Percentiles rank a stretch among this genome's conserved stretches.
Evolutionary conservation across 352 stramenopile species (phyloP).

Genomic region (Phytophthora europaea): DNA sequence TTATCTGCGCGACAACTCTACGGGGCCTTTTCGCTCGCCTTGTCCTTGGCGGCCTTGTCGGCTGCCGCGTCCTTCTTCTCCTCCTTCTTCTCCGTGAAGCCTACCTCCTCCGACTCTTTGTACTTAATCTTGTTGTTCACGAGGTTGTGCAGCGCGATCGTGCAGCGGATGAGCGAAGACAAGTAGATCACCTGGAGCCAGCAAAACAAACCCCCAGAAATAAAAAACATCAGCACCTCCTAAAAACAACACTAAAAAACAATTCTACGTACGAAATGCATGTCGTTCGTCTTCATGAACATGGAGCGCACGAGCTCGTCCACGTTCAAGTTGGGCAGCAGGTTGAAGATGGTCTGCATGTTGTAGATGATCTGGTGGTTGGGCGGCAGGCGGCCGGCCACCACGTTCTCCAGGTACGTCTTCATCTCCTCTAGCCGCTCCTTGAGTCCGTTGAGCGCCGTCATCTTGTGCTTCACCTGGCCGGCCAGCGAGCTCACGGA

Average conservation of each 20-base stretch:
- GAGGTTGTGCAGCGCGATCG: slow-evolving; percentile 99
- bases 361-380: slow-evolving; percentile 99
- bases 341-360: slow-evolving; percentile 99
- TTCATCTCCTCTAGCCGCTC: slow-evolving; percentile 98
- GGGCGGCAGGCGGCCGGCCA: slow-evolving; percentile 74
- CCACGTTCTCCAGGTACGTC: slow-evolving; percentile 96
- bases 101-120: slow-evolving; percentile 87
- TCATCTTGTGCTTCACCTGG: slow-evolving; percentile 99
- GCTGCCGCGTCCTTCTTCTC: slow-evolving; percentile 18
- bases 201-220: neutral
- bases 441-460: slow-evolving; percentile 94
- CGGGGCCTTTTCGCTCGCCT: slow-evolving; percentile 57
- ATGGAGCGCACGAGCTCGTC: slow-evolving; percentile 97
- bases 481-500: slow-evolving; percentile 98
- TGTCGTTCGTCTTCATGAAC: slow-evolving; percentile 99
- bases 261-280: slow-evolving; percentile 94
- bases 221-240: slow-evolving; percentile 11
- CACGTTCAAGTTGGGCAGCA: slow-evolving; percentile 99
- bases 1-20: slow-evolving; percentile 42
- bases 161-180: slow-evolving; percentile 97
- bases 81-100: slow-evolving; percentile 77
- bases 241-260: neutral
- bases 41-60: slow-evolving; percentile 53
- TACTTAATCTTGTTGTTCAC: slow-evolving; percentile 99
- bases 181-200: slow-evolving; percentile 95